Conservation (phyloP, 139 green algal species). For the Micractinium conductrix region DNA sequence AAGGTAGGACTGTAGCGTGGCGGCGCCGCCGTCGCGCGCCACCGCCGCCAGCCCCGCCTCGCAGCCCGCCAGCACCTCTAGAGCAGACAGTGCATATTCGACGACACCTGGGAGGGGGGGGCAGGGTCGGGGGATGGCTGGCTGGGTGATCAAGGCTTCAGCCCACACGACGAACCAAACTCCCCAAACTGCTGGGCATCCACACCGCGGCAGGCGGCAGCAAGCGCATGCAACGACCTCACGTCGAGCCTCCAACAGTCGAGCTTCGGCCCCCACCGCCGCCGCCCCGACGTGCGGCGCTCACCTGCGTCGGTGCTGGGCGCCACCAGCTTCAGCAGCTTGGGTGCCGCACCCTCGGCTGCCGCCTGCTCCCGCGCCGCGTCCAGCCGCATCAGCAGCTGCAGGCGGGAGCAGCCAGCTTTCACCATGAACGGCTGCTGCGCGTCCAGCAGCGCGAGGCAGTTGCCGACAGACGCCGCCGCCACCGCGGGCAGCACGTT, state of each 20-base stretch:
- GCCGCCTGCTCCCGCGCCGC: constrained; percentile 8
- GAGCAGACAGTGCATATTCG: neutral
- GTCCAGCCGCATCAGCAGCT: constrained; percentile 26
- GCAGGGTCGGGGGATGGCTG: no score
- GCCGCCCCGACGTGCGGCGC: neutral
- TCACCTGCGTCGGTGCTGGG: no score
- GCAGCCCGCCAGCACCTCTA: neutral
- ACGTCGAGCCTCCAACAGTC: no score
- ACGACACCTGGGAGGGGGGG: neutral
- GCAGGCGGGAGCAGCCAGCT: constrained; percentile 22
- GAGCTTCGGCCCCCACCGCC: no score
- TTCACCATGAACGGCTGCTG: constrained; percentile 27
- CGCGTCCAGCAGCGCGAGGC: constrained; percentile 24
- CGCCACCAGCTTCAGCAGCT: constrained; percentile 20
- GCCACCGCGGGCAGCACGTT: constrained; percentile 13
- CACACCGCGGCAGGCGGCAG: no score
- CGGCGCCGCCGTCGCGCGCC: neutral
- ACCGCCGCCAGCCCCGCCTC: constrained; percentile 6
- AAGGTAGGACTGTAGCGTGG: neutral
- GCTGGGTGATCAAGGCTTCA: no score
- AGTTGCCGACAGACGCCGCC: constrained; percentile 4
- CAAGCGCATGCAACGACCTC: no score
- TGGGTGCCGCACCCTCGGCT: neutral
- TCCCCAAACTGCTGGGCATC: no score
- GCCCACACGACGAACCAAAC: no score